Conservation (phyloP, 2,329 filamentous ascomycete species). For the Lithohypha guttulata region DNA sequence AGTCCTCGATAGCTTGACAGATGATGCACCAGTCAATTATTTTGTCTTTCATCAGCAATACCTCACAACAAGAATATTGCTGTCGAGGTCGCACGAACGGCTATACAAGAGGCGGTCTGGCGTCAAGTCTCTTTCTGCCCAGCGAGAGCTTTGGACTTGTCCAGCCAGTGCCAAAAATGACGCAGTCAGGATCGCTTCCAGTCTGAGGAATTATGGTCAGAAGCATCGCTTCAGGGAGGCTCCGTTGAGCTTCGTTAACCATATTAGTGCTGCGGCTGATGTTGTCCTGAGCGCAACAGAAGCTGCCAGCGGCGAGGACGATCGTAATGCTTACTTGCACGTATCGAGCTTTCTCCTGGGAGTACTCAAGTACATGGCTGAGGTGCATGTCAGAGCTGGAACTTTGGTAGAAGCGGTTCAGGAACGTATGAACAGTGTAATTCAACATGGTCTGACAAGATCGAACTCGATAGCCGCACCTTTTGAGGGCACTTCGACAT, state of each 20-base stretch:
- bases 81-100: constrained; percentile 4
- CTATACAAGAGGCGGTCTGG: constrained; percentile 4
- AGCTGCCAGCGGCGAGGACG: constrained; percentile 3
- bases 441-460: constrained; percentile 1
- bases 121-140: neutral
- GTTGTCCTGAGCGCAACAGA: constrained; percentile 7
- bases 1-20: constrained; percentile 3
- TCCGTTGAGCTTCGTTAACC: constrained; percentile 7
- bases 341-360: constrained; percentile 7
- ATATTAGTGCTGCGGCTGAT: constrained; percentile 7
- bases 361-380: constrained; percentile 9
- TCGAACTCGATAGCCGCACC: neutral
- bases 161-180: constrained; percentile 6
- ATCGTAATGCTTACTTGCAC: constrained; percentile 8
- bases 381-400: constrained; percentile 5
- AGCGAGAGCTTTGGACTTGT: constrained; percentile 6
- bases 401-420: constrained; percentile 6
- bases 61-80: constrained; percentile 5
- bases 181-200: constrained; percentile 9
- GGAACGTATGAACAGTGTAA: constrained; percentile 7
- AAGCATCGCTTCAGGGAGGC: constrained; percentile 7
- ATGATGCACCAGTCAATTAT: constrained; percentile 9
- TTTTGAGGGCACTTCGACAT: neutral
- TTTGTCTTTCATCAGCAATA: constrained; percentile 10
- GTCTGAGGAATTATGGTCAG: constrained; percentile 9